Percentiles rank a stretch among this genome's conserved stretches.
Conservation (phyloP, 352 stramenopile genomes). For the Sclerospora graminicola region DNA sequence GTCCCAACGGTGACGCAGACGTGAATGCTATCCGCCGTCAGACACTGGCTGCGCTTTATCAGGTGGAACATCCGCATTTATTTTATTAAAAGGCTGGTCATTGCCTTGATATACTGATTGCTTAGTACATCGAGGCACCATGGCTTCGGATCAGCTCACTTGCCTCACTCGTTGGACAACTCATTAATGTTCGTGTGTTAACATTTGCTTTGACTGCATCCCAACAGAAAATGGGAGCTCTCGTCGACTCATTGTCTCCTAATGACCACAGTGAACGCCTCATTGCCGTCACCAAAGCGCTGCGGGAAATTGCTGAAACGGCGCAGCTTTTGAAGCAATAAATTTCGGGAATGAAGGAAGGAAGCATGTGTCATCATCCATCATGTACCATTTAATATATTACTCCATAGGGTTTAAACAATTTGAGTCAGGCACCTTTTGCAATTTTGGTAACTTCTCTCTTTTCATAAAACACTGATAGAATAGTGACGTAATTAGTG, state of each 20-base stretch:
- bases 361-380: not conserved
- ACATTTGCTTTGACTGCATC: constrained; percentile 6
- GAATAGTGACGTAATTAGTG: too few relatives aligned
- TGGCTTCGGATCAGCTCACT: constrained; percentile 6
- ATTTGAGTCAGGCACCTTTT: too few relatives aligned
- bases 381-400: not conserved
- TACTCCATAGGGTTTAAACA: too few relatives aligned
- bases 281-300: constrained; percentile 40
- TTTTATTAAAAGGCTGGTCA: constrained; percentile 15
- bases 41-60: constrained; percentile 50
- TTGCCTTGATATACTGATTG: constrained; percentile 4
- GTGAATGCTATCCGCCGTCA: constrained; percentile 39
- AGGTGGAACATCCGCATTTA: constrained; percentile 55
- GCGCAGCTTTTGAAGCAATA: constrained; percentile 38
- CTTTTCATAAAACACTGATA: too few relatives aligned
- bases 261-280: constrained; percentile 53
- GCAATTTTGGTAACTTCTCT: too few relatives aligned
- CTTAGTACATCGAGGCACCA: constrained; percentile 6
- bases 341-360: too few relatives aligned
- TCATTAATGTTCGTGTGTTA: constrained; percentile 8
- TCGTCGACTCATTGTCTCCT: constrained; percentile 42
- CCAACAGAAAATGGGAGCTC: constrained; percentile 60
- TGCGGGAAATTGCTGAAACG: constrained; percentile 52
- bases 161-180: not conserved
- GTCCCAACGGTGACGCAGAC: constrained; percentile 23